Evolutionary conservation across 768 basidiomycete genomes (phyloP).

Genomic region (Tylopilus felleus): DNA sequence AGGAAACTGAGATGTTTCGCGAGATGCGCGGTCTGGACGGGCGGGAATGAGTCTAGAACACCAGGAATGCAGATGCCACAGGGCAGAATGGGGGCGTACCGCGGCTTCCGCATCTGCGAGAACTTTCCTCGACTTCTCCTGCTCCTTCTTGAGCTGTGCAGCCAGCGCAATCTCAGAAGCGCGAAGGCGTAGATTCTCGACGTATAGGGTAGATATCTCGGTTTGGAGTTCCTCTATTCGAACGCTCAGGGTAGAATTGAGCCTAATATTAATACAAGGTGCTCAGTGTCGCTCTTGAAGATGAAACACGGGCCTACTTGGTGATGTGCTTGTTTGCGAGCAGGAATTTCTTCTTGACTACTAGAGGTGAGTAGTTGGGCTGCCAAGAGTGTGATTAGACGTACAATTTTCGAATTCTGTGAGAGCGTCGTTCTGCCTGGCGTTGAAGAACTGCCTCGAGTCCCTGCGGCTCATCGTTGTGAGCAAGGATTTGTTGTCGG

Average conservation of each 20-base stretch:
- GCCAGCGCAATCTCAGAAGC: constrained; percentile 76
- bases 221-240: constrained; percentile 82
- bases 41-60: not conserved
- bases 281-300: constrained; percentile 7
- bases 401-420: constrained; percentile 83
- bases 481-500: constrained; percentile 17
- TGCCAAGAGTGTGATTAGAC: constrained; percentile 26
- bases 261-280: constrained; percentile 38
- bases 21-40: constrained; percentile 50
- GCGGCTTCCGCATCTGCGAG: constrained; percentile 72
- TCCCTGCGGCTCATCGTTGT: constrained; percentile 35
- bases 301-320: constrained; percentile 50
- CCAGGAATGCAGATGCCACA: constrained; percentile 15
- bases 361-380: constrained; percentile 23
- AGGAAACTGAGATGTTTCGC: constrained; percentile 64
- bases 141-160: constrained; percentile 75
- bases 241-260: constrained; percentile 81
- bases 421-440: constrained; percentile 73
- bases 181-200: constrained; percentile 78
- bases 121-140: constrained; percentile 69
- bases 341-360: constrained; percentile 91
- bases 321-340: constrained; percentile 91
- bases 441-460: constrained; percentile 48
- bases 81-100: constrained; percentile 41
- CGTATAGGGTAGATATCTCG: constrained; percentile 77